Evolutionary conservation across 345 rosid species (phyloP).

Genomic region (Trapa bicornis): DNA sequence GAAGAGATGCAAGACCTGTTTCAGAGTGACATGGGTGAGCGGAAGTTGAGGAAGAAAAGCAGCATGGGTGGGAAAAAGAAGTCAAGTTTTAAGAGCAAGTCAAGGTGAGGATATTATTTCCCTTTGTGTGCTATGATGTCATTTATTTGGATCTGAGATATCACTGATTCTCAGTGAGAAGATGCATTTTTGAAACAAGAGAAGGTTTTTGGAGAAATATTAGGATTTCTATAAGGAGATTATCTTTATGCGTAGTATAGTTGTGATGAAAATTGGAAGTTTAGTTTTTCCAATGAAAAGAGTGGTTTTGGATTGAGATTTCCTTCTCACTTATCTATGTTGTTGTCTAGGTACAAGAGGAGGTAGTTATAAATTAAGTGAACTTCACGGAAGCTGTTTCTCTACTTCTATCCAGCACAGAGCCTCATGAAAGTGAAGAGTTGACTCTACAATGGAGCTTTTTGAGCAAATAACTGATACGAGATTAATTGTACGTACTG

Average conservation of each 20-base stretch:
- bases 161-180: neutral
- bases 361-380: constrained; percentile 13
- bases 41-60: constrained; percentile 38
- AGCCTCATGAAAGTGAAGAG: neutral
- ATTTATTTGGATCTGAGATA: neutral
- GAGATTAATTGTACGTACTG: neutral
- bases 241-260: neutral
- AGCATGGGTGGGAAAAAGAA: constrained; percentile 31
- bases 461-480: neutral
- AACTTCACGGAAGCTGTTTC: neutral
- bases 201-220: neutral
- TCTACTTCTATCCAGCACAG: neutral
- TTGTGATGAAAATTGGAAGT: neutral
- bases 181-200: neutral
- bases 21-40: constrained; percentile 74
- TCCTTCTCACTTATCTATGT: neutral
- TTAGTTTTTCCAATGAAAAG: neutral
- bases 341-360: constrained; percentile 29
- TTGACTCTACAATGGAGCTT: neutral
- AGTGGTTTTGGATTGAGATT: neutral
- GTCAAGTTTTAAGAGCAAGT: constrained; percentile 85
- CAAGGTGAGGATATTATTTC: constrained; percentile 38
- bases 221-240: neutral
- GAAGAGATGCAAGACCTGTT: constrained; percentile 79
- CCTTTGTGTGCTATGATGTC: neutral